phyloP scores from a whole-genome alignment of 2,329 filamentous ascomycete species.

The Gliomastix tumulicola region DNA sequence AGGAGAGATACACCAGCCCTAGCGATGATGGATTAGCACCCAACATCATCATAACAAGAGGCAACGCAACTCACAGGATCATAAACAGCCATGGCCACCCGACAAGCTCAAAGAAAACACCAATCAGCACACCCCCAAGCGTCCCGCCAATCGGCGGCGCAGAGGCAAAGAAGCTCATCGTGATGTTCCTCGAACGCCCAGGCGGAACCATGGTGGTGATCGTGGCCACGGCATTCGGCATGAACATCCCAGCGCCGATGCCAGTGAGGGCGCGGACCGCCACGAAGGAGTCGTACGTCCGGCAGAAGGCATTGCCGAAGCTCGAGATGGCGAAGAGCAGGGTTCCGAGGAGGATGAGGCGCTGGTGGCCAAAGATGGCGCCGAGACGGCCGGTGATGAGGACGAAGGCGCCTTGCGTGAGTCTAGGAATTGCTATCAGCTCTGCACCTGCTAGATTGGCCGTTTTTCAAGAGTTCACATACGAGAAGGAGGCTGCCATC shows the following conservation, averaged over 20 bases:
- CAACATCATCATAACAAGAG: no score
- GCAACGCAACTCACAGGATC: neutral
- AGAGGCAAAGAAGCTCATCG: constrained; percentile 37
- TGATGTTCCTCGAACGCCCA: constrained; percentile 34
- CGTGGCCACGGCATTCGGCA: constrained; percentile 45
- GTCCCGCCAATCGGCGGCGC: constrained; percentile 36
- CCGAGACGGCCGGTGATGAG: constrained; percentile 44
- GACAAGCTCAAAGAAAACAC: constrained; percentile 18
- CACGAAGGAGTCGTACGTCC: constrained; percentile 31
- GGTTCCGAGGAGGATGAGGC: constrained; percentile 35
- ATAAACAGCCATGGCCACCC: constrained; percentile 2
- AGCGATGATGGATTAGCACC: neutral
- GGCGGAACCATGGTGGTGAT: constrained; percentile 39
- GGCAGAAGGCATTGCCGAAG: constrained; percentile 34
- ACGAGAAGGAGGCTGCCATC: constrained; percentile 30
- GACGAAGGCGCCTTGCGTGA: constrained; percentile 46
- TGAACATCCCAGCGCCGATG: constrained; percentile 38
- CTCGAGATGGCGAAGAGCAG: constrained; percentile 33
- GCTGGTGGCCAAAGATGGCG: constrained; percentile 44
- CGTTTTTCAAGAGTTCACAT: constrained; percentile 5
- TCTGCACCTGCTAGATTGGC: neutral
- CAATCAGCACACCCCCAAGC: constrained; percentile 30
- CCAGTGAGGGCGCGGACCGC: constrained; percentile 37
- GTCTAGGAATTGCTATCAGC: constrained; percentile 14
- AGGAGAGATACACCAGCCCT: neutral